phyloP scores from a whole-genome alignment of 2,329 filamentous ascomycete genomes.

The Colletotrichum sp. region DNA sequence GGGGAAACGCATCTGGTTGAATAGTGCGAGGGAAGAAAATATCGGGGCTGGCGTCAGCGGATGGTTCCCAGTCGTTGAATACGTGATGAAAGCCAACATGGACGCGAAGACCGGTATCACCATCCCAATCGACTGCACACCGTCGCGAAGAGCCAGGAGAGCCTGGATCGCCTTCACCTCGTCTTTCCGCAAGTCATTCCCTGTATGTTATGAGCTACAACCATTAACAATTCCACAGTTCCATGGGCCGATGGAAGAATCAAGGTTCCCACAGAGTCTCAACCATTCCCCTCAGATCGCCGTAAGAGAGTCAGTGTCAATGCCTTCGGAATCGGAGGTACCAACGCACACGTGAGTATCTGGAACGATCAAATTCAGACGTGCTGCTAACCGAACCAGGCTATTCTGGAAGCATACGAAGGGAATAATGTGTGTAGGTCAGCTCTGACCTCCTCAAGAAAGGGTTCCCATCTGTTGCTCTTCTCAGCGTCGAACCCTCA shows the following conservation, averaged over 20 bases:
- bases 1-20: constrained; percentile 88
- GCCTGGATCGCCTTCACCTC: constrained; percentile 85
- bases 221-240: background rate
- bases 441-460: background rate
- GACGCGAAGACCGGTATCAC: constrained; percentile 91
- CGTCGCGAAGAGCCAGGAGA: constrained; percentile 81
- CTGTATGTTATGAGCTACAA: background rate
- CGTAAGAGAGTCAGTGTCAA: constrained; percentile 36
- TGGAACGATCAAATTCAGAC: background rate
- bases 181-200: constrained; percentile 51
- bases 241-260: constrained; percentile 22
- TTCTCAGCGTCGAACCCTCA: constrained; percentile 23
- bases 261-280: constrained; percentile 26
- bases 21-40: constrained; percentile 91
- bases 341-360: constrained; percentile 15
- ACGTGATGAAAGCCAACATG: constrained; percentile 92
- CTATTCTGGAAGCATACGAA: background rate
- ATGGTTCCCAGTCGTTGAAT: constrained; percentile 65
- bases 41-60: constrained; percentile 74
- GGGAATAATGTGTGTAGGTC: background rate
- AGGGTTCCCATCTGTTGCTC: background rate
- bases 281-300: constrained; percentile 27
- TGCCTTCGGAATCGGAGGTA: constrained; percentile 37
- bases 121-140: constrained; percentile 81
- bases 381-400: background rate